These are phyloP conservation scores for Fusarium marasasianum DNA, from an alignment of 2,329 filamentous ascomycete species.

Conservation along the genomic window DNA sequence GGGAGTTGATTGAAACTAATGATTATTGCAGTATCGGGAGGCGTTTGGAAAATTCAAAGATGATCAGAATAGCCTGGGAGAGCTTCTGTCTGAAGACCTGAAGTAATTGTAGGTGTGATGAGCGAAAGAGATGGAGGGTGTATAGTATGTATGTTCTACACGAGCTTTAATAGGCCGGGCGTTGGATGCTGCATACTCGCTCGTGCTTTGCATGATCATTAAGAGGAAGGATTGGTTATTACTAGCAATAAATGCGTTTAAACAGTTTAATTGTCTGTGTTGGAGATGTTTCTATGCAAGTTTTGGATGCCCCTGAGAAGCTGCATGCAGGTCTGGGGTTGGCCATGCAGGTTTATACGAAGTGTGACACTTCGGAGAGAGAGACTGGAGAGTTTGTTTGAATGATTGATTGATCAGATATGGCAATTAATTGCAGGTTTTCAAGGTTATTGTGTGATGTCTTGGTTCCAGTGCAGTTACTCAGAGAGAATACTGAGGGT, in stretches of 20 bases:
- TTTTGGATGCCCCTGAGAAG: neutral
- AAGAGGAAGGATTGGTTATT: neutral
- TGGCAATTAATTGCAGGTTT: neutral
- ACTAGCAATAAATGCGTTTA: neutral
- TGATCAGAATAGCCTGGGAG: slow-evolving; percentile 13
- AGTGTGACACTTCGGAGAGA: neutral
- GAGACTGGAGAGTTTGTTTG: neutral
- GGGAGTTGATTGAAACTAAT: slow-evolving; percentile 11
- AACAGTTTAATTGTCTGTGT: neutral
- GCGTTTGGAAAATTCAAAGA: slow-evolving; percentile 45
- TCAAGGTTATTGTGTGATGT: neutral
- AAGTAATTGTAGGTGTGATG: slow-evolving; percentile 18
- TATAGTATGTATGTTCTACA: slow-evolving; percentile 15
- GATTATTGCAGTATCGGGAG: slow-evolving; percentile 44
- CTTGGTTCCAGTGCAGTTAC: neutral
- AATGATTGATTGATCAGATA: neutral
- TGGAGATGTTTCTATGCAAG: neutral
- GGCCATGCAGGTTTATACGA: neutral
- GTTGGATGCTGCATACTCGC: slow-evolving; percentile 29
- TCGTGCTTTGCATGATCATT: slow-evolving; percentile 12
- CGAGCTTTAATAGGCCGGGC: slow-evolving; percentile 12
- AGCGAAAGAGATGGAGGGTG: slow-evolving; percentile 5
- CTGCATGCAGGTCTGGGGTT: neutral
- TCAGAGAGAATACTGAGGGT: neutral
- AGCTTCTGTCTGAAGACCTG: slow-evolving; percentile 45